Conservation (phyloP, 139 green algal species). For the Auxenochlorella pyrenoidosa region DNA sequence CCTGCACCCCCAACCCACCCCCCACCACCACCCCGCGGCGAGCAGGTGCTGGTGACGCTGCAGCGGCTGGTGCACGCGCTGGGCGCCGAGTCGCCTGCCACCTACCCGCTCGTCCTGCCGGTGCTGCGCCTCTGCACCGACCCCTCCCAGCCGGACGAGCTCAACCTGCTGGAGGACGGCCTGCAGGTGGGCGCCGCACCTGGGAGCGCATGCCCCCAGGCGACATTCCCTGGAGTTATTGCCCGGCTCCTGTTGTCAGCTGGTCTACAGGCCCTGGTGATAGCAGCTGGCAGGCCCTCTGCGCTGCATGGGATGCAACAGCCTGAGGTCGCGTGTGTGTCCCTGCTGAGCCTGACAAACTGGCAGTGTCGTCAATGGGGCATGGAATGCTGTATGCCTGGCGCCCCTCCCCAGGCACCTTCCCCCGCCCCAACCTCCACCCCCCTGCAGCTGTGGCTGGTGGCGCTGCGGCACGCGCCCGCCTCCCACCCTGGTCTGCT, state of each 20-base stretch:
- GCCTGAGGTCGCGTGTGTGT: too few relatives aligned
- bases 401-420: too few relatives aligned
- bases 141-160: constrained; percentile 74
- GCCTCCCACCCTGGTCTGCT: constrained; percentile 60
- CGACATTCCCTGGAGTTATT: too few relatives aligned
- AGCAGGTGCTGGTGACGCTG: constrained; percentile 79
- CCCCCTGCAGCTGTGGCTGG: constrained; percentile 86
- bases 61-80: constrained; percentile 82
- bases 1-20: not conserved
- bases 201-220: not conserved
- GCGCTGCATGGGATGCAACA: too few relatives aligned
- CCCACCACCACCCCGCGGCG: too few relatives aligned
- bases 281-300: too few relatives aligned
- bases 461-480: constrained; percentile 83
- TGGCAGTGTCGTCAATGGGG: too few relatives aligned
- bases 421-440: not conserved
- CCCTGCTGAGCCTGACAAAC: too few relatives aligned
- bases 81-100: constrained; percentile 58
- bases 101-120: constrained; percentile 75
- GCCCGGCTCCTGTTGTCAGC: too few relatives aligned
- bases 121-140: constrained; percentile 76
- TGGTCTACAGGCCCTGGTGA: too few relatives aligned
- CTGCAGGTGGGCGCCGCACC: constrained; percentile 1
- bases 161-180: constrained; percentile 91
- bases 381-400: too few relatives aligned